phyloP scores from a whole-genome alignment of 805 yeast genomes.

The Saturnispora ahearnii region DNA sequence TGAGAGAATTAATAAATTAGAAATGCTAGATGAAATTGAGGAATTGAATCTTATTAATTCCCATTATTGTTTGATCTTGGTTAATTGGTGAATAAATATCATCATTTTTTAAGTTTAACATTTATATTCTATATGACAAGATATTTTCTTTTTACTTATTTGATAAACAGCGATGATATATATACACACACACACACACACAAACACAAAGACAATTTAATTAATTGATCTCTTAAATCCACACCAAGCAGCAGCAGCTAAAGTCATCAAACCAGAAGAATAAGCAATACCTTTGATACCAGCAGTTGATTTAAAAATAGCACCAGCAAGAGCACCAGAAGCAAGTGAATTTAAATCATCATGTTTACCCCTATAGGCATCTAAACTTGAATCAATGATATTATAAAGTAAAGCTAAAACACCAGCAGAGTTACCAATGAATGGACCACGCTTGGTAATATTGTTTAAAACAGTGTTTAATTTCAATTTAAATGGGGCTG shows the following conservation, averaged over 20 bases:
- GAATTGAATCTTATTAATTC: constrained; percentile 52
- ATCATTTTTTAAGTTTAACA: constrained; percentile 3
- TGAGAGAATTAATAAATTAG: constrained; percentile 42
- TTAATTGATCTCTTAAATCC: constrained; percentile 48
- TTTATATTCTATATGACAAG: constrained; percentile 2
- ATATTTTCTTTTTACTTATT: not conserved
- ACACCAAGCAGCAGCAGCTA: constrained; percentile 90
- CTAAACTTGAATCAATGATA: constrained; percentile 70
- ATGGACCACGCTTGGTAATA: constrained; percentile 93
- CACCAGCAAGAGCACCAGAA: constrained; percentile 91
- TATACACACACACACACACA: not conserved
- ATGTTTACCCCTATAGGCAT: constrained; percentile 76
- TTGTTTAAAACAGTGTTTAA: constrained; percentile 86
- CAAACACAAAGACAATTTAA: not conserved
- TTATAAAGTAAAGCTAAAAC: constrained; percentile 86
- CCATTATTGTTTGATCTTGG: constrained; percentile 45
- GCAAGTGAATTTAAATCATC: constrained; percentile 76
- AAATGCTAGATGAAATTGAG: constrained; percentile 67
- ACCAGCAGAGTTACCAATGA: constrained; percentile 91
- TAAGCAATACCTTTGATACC: constrained; percentile 86
- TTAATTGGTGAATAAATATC: constrained; percentile 16
- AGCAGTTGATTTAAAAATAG: constrained; percentile 74
- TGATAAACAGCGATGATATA: not conserved
- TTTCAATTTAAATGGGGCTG: constrained; percentile 71
- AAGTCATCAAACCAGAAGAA: constrained; percentile 76